These are phyloP conservation scores for Pseudoturritis turrita DNA, from an alignment of 345 rosid genomes.

Conservation along the genomic window DNA sequence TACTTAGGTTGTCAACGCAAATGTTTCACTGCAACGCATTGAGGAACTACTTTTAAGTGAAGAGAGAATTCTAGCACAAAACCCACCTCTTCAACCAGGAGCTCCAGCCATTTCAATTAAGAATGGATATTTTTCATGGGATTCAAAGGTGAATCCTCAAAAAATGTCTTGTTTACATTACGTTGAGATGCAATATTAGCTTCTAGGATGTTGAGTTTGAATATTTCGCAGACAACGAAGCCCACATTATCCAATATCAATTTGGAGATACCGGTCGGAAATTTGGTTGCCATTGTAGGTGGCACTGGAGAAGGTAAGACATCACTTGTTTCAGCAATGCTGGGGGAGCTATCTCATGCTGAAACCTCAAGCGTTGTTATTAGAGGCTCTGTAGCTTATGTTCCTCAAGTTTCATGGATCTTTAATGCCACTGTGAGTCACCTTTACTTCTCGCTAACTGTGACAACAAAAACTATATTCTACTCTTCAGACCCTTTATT, in stretches of 20 bases:
- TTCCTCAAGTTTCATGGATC: slow-evolving; percentile 98
- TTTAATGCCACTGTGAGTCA: slow-evolving; percentile 89
- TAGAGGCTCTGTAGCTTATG: slow-evolving; percentile 90
- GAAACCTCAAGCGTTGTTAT: slow-evolving; percentile 50
- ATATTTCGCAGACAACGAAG: slow-evolving; percentile 46
- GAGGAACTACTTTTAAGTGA: slow-evolving; percentile 81
- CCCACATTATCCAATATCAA: slow-evolving; percentile 69
- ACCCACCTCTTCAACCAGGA: slow-evolving; percentile 73
- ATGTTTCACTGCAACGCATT: slow-evolving; percentile 83
- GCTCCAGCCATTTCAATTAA: slow-evolving; percentile 77
- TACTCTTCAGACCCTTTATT: not conserved
- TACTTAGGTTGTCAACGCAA: slow-evolving; percentile 79
- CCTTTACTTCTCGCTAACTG: not conserved
- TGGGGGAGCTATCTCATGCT: slow-evolving; percentile 73
- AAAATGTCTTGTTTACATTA: not conserved
- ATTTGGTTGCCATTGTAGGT: slow-evolving; percentile 88
- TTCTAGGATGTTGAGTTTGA: not conserved
- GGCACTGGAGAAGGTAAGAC: slow-evolving; percentile 98
- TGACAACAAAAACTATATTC: not conserved
- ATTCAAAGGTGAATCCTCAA: slow-evolving; percentile 53
- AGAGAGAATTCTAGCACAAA: slow-evolving; percentile 69
- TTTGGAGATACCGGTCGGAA: slow-evolving; percentile 69
- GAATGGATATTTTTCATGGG: slow-evolving; percentile 89
- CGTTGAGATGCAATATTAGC: not conserved
- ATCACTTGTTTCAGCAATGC: slow-evolving; percentile 90